Evolutionary conservation across 2,329 filamentous ascomycete genomes (phyloP), one percentile per base, ranked within the genome.

Genomic region (Ceratocystis variospora): DNA sequence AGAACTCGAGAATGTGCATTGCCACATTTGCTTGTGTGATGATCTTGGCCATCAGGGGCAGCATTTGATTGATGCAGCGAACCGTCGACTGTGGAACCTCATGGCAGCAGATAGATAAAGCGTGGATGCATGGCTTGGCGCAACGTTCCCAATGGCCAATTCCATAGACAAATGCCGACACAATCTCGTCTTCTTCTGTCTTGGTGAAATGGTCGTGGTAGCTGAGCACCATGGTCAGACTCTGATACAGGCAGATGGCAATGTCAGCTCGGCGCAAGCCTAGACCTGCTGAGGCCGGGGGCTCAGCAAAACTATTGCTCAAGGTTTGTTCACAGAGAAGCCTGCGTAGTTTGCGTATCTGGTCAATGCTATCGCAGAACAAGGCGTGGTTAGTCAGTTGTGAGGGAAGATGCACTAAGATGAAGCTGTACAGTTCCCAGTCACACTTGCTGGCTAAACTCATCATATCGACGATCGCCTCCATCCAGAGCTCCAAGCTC

Each of bases 11-110:
- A 68, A 99, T 96, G 73, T 99, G 94, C 68, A 96, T 88, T 8
- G 93, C 91, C 45, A 96, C 88, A 66, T 92, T 85, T 5, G 90
- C 87, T 72, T 96, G 92, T 0, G 94, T 97, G 72, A 99, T 96
- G 72, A 96, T 95, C 71, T 92, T 90, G 0, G 92, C 88, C 89
- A 99, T 96, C 73, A 90, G 93, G 72, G 92, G 88, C 66, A 99
- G 80, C 70, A 97, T 90, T 59, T 86, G 88, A 59, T 93, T 88
- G 68, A 97, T 80, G 22, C 86, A 87, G 73, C 93, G 96, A 73
- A 88, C 90, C 63, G 92, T 89, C 12, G 93, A 93, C 19, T 88
- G 81, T 2, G 94, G 92, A 31, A 96, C 83, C 75, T 99, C 94
- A 72, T 96, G 91, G 74, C 92, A 96, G 77, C 93, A 97, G 68